Evolutionary conservation across 257 asterid species (phyloP).

Genomic region (Paraleonurus japonicus): DNA sequence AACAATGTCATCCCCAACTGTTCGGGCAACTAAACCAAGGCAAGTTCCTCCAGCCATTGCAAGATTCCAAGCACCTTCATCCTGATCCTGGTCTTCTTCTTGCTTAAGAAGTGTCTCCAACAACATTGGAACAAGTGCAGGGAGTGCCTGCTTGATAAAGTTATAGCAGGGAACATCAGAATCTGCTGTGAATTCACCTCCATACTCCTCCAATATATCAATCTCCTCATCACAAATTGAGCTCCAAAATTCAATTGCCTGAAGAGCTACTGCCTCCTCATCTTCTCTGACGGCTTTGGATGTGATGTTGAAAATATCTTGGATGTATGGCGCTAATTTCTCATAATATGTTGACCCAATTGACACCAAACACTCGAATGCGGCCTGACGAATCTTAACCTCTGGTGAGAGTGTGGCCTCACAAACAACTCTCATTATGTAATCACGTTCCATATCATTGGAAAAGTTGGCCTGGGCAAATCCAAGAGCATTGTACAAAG

Average conservation of each 20-base stretch:
- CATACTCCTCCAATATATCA: conserved; percentile 59
- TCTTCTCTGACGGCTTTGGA: conserved; percentile 63
- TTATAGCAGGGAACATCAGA: conserved; percentile 59
- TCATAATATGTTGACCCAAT: conserved; percentile 55
- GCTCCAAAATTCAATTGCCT: conserved; percentile 70
- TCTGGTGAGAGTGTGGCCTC: conserved; percentile 56
- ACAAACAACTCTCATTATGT: conserved; percentile 61
- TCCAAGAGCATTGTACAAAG: conserved; percentile 57
- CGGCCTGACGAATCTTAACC: conserved; percentile 51
- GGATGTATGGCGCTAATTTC: conserved; percentile 50
- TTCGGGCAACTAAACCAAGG: conserved; percentile 63
- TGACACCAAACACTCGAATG: conserved; percentile 53
- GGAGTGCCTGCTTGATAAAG: conserved; percentile 65
- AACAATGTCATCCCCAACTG: conserved; percentile 61
- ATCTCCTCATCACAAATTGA: conserved; percentile 69
- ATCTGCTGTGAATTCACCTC: conserved; percentile 56
- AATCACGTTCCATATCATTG: conserved; percentile 58
- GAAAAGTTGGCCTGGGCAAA: conserved; percentile 59
- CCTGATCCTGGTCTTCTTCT: conserved; percentile 69
- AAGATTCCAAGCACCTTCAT: conserved; percentile 67
- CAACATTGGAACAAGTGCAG: conserved; percentile 59
- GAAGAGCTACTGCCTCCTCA: conserved; percentile 62
- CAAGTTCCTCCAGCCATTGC: conserved; percentile 79
- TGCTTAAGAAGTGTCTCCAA: conserved; percentile 66
- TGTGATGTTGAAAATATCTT: conserved; percentile 53